A percentile compares a stretch with the other conserved stretches of the same genome.
These are phyloP conservation scores for Solanum habrochaites DNA, from an alignment of 257 asterid genomes.

Conservation along the genomic window DNA sequence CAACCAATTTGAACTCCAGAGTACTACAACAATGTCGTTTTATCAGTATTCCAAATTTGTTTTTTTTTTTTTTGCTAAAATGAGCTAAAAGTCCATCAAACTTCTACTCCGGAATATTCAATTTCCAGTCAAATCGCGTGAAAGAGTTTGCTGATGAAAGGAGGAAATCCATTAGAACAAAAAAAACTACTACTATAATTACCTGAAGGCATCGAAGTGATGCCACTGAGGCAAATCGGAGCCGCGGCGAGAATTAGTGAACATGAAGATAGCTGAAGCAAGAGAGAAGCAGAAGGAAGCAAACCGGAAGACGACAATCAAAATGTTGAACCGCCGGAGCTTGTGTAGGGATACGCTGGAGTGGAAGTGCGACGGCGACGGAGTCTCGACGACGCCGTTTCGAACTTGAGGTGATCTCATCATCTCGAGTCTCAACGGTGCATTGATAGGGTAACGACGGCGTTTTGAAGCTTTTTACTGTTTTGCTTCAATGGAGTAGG, in stretches of 20 bases:
- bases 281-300: constrained; percentile 37
- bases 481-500: not conserved
- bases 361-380: constrained; percentile 36
- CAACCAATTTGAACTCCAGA: not conserved
- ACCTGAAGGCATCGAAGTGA: constrained; percentile 30
- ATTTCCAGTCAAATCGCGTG: not conserved
- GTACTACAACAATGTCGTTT: not conserved
- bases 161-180: not conserved
- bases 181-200: not conserved
- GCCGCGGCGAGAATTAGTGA: constrained; percentile 22
- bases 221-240: constrained; percentile 21
- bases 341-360: constrained; percentile 32
- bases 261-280: constrained; percentile 39
- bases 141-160: not conserved
- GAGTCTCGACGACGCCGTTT: constrained; percentile 28
- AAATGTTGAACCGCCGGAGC: constrained; percentile 28
- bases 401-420: constrained; percentile 22
- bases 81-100: not conserved
- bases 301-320: constrained; percentile 25
- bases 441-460: not conserved
- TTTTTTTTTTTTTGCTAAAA: not conserved
- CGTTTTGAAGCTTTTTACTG: not conserved
- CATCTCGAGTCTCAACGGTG: not conserved
- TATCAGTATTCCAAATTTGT: not conserved
- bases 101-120: not conserved